phyloP scores from a whole-genome alignment of 2,329 filamentous ascomycete species.

The Ilyonectria sp. region DNA sequence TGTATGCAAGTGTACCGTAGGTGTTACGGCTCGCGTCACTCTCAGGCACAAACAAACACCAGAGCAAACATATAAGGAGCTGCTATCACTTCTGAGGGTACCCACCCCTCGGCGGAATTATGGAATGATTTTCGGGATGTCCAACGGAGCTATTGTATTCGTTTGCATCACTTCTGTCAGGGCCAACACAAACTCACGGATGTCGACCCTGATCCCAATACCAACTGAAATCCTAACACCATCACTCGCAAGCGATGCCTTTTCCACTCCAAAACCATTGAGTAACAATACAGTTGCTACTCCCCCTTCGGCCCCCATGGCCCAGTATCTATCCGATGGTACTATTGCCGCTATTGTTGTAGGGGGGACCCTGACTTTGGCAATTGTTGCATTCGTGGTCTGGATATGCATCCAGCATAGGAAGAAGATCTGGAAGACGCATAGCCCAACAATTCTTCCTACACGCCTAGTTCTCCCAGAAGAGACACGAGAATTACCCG shows the following conservation, averaged over 20 bases:
- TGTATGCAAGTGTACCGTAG: slow-evolving; percentile 36
- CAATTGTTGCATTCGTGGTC: slow-evolving; percentile 5
- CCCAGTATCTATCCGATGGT: slow-evolving; percentile 28
- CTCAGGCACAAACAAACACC: slow-evolving; percentile 35
- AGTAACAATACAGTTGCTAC: background rate
- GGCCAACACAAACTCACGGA: slow-evolving; percentile 7
- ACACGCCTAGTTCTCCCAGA: slow-evolving; percentile 10
- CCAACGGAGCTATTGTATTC: background rate
- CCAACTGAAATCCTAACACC: background rate
- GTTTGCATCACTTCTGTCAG: background rate
- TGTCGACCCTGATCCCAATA: background rate
- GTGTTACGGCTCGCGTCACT: slow-evolving; percentile 38
- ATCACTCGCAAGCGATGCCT: slow-evolving; percentile 8
- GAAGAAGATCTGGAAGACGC: slow-evolving; percentile 15
- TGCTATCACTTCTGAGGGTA: slow-evolving; percentile 28
- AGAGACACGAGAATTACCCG: slow-evolving; percentile 12
- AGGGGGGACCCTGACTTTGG: slow-evolving; percentile 26
- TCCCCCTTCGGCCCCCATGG: slow-evolving; percentile 3
- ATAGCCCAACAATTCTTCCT: slow-evolving; percentile 1
- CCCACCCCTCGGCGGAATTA: slow-evolving; percentile 20
- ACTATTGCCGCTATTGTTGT: slow-evolving; percentile 40
- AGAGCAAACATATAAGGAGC: slow-evolving; percentile 40
- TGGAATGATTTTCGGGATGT: background rate
- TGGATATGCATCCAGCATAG: slow-evolving; percentile 35
- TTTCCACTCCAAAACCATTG: slow-evolving; percentile 8